Percentiles rank a stretch among this genome's conserved stretches.
Evolutionary conservation across 768 basidiomycete species (phyloP).

Genomic region (Exsudoporus frostii): DNA sequence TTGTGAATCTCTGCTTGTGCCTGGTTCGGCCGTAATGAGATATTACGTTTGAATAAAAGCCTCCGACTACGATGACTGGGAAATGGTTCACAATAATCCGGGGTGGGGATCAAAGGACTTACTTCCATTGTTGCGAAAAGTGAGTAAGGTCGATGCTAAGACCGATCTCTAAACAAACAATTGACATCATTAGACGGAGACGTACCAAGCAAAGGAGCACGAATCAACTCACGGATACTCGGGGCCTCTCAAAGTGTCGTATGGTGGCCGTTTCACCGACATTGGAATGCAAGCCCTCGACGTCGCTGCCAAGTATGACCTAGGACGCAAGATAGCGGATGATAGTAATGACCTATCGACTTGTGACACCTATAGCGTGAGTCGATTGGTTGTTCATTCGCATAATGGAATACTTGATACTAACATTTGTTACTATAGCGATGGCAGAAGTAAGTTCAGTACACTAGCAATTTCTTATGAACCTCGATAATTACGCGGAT

Average conservation of each 20-base stretch:
- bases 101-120: slow-evolving; percentile 30
- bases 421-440: slow-evolving; percentile 31
- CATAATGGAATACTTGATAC: neutral
- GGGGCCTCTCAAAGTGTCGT: slow-evolving; percentile 24
- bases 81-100: slow-evolving; percentile 2
- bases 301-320: slow-evolving; percentile 45
- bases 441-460: slow-evolving; percentile 48
- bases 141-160: neutral
- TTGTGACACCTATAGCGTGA: slow-evolving; percentile 48
- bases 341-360: slow-evolving; percentile 46
- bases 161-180: neutral
- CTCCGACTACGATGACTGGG: slow-evolving; percentile 50
- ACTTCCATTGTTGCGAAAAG: slow-evolving; percentile 26
- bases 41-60: slow-evolving; percentile 16
- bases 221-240: slow-evolving; percentile 22
- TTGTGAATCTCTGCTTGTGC: neutral
- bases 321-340: slow-evolving; percentile 38
- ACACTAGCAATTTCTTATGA: neutral
- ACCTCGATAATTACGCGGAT: neutral
- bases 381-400: slow-evolving; percentile 13
- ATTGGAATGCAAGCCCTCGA: slow-evolving; percentile 46
- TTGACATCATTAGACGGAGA: slow-evolving; percentile 15
- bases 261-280: slow-evolving; percentile 34
- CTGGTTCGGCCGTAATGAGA: neutral
- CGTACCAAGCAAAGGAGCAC: slow-evolving; percentile 15